Evolutionary conservation across 2,329 filamentous ascomycete genomes (phyloP), one percentile per base, ranked within the genome.

Genomic region (Phyllosticta citribraziliensis): DNA sequence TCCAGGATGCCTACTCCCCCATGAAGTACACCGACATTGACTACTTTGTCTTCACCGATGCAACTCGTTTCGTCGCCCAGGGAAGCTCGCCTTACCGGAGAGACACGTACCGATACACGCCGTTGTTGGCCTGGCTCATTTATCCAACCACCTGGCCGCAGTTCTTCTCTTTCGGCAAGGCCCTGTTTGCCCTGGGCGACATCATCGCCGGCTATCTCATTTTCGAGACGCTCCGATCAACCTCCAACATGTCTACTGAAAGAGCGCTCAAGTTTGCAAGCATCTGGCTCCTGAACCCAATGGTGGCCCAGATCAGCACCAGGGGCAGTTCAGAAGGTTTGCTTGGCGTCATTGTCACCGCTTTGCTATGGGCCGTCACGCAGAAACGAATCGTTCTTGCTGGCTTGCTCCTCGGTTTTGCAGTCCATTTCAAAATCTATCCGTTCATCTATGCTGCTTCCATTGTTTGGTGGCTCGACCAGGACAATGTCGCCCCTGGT

Each of bases 11-110:
- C 63, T 82, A 92, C 76, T 95, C 91, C 8, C 87, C 93, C 14
- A 78, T 99, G 70, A 97, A 97, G 77, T 99, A 97, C 79, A 99
- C 94, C 57, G 94, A 99, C 76, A 97, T 99, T 69, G 94, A 99
- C 80, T 99, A 99, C 76, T 86, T 91, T 66, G 94, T 99, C 73
- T 99, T 99, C 79, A 97, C 94, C 56, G 93, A 97, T 73, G 94
- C 94, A 25, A 85, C 94, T 2, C 88, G 89, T 65, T 93, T 88
- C 74, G 78, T 90, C 52, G 77, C 86, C 3, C 78, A 75, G n/a
- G 83, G 83, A 3, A 76, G 78, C 55, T 89, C 89, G 0, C 94
- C 94, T 1, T 99, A 99, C 73, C 82, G 83, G 51, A 85, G 94
- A 59, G 93, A 94, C 70, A 99, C 94, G 0, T 99, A 99, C 78